These are phyloP conservation scores for Talaromyces proteolyticus DNA, from an alignment of 495 filamentous ascomycete species.

Conservation along the genomic window DNA sequence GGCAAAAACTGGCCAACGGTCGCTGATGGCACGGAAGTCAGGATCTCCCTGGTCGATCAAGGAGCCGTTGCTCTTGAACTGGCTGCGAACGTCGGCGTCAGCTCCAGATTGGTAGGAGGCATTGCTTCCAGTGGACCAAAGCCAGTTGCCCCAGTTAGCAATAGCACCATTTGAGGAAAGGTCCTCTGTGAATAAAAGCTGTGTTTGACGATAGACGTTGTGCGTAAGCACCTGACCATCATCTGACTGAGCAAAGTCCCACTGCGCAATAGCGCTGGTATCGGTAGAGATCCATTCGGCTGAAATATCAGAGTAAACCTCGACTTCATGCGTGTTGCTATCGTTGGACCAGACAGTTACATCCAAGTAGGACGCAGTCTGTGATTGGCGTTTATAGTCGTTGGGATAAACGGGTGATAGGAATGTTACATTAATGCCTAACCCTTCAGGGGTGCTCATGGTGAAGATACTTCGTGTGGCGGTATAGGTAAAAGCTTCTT, in stretches of 20 bases:
- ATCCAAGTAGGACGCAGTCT: conserved; percentile 49
- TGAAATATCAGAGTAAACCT: conserved; percentile 55
- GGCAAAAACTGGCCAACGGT: conserved; percentile 49
- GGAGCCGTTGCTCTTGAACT: conserved; percentile 36
- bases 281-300: conserved; percentile 56
- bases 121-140: conserved; percentile 43
- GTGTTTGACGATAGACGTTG: conserved; percentile 43
- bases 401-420: conserved; percentile 49
- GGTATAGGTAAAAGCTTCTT: conserved; percentile 49
- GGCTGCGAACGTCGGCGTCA: conserved; percentile 39
- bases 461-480: conserved; percentile 54
- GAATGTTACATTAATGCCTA: conserved; percentile 51
- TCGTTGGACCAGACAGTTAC: conserved; percentile 47
- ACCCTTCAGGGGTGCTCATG: conserved; percentile 37
- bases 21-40: conserved; percentile 46
- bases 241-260: conserved; percentile 41
- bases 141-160: conserved; percentile 55
- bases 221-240: conserved; percentile 39
- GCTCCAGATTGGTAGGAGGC: conserved; percentile 43
- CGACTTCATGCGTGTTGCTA: conserved; percentile 47
- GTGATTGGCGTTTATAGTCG: conserved; percentile 46
- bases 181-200: conserved; percentile 45
- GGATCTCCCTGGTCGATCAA: conserved; percentile 40
- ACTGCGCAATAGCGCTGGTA: conserved; percentile 37
- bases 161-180: conserved; percentile 25